These are phyloP conservation scores for Bondarzewia mesenterica DNA, from an alignment of 1,284 basidiomycete species.

Conservation along the genomic window DNA sequence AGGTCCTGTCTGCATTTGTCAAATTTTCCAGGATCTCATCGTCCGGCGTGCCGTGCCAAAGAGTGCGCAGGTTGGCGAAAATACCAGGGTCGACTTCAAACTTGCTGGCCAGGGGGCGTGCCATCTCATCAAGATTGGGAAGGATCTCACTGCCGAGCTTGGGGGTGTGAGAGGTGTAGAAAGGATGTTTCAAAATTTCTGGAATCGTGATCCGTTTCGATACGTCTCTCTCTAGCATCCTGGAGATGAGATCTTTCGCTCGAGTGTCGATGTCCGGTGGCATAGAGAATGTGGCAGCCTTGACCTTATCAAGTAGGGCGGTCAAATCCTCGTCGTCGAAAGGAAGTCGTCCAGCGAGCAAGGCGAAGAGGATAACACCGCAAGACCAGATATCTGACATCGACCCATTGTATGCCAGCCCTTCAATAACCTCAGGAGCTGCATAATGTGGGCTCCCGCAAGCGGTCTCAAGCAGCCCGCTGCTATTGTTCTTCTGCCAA, in stretches of 20 bases:
- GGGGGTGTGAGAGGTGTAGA: slow-evolving; percentile 67
- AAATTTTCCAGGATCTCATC: slow-evolving; percentile 66
- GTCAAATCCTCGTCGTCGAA: slow-evolving; percentile 88
- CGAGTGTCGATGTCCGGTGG: slow-evolving; percentile 70
- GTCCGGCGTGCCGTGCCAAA: slow-evolving; percentile 80
- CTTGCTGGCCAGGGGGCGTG: slow-evolving; percentile 50
- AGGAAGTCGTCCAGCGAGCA: slow-evolving; percentile 86
- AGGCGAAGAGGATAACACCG: slow-evolving; percentile 90
- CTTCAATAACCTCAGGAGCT: slow-evolving; percentile 89
- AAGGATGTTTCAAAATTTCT: slow-evolving; percentile 84
- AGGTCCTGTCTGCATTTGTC: slow-evolving; percentile 59
- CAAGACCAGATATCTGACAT: slow-evolving; percentile 97
- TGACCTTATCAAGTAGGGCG: slow-evolving; percentile 78
- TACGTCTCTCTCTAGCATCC: slow-evolving; percentile 87
- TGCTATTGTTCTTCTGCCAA: slow-evolving; percentile 62
- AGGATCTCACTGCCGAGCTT: slow-evolving; percentile 42
- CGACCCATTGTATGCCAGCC: slow-evolving; percentile 82
- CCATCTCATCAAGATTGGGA: slow-evolving; percentile 63
- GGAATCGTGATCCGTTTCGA: slow-evolving; percentile 81
- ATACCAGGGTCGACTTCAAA: slow-evolving; percentile 84
- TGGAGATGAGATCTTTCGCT: slow-evolving; percentile 77
- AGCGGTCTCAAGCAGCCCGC: slow-evolving; percentile 75
- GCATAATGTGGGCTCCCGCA: slow-evolving; percentile 98
- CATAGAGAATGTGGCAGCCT: slow-evolving; percentile 77
- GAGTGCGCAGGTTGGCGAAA: slow-evolving; percentile 81